These are phyloP conservation scores for Aspergillus heteromorphus DNA, from an alignment of 495 filamentous ascomycete species.

Conservation along the genomic window DNA sequence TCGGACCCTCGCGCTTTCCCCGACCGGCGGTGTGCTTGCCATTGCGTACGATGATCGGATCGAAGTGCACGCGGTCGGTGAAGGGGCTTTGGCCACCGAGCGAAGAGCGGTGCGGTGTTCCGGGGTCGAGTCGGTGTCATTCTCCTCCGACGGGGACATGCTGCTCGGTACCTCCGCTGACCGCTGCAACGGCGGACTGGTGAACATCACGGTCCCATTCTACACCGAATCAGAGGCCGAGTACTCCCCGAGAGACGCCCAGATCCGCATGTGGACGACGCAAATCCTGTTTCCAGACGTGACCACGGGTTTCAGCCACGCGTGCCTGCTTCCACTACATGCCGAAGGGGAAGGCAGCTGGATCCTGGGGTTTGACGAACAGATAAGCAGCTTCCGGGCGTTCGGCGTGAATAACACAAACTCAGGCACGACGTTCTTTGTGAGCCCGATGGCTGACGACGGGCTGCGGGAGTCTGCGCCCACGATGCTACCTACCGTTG, in stretches of 20 bases:
- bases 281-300: slow-evolving; percentile 82
- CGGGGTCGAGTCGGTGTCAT: slow-evolving; percentile 69
- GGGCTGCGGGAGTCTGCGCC: slow-evolving; percentile 46
- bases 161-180: slow-evolving; percentile 74
- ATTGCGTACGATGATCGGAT: slow-evolving; percentile 84
- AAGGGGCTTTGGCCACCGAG: slow-evolving; percentile 58
- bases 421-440: slow-evolving; percentile 76
- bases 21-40: slow-evolving; percentile 73
- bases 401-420: slow-evolving; percentile 67
- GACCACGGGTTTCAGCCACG: slow-evolving; percentile 70
- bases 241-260: slow-evolving; percentile 53
- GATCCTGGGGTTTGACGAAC: slow-evolving; percentile 74
- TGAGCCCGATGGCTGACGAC: slow-evolving; percentile 51
- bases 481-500: slow-evolving; percentile 63
- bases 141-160: slow-evolving; percentile 79
- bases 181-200: slow-evolving; percentile 58
- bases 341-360: slow-evolving; percentile 69
- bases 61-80: slow-evolving; percentile 72
- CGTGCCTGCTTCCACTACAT: slow-evolving; percentile 62
- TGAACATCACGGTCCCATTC: slow-evolving; percentile 76
- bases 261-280: slow-evolving; percentile 81
- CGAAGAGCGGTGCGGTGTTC: slow-evolving; percentile 77
- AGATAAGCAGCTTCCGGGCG: slow-evolving; percentile 70
- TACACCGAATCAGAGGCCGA: slow-evolving; percentile 48
- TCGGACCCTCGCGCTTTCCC: slow-evolving; percentile 72